These are phyloP conservation scores for Elsinoe australis DNA, from an alignment of 2,329 filamentous ascomycete genomes.

Conservation along the genomic window DNA sequence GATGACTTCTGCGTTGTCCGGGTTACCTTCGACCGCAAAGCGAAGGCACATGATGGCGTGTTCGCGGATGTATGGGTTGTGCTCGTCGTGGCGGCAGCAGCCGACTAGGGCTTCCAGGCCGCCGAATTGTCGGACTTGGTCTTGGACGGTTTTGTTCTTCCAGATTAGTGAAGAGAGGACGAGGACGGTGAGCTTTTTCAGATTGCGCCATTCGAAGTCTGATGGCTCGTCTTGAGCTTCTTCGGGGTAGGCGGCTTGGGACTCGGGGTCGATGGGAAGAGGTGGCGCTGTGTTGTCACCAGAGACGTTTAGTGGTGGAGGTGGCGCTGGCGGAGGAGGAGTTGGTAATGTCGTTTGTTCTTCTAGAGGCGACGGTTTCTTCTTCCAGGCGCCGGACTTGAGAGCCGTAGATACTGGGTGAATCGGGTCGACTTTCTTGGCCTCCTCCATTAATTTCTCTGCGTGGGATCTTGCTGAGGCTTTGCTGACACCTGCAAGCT, in stretches of 20 bases:
- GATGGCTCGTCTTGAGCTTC: conserved; percentile 53
- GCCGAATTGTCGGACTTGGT: conserved; percentile 75
- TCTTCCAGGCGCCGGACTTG: neutral
- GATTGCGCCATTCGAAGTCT: conserved; percentile 66
- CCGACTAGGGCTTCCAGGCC: conserved; percentile 82
- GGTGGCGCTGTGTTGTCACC: conserved; percentile 6
- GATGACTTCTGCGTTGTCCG: conserved; percentile 64
- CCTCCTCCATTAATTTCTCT: conserved; percentile 7
- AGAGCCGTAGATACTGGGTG: conserved; percentile 10
- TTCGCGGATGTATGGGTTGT: conserved; percentile 91
- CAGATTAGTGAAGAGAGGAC: conserved; percentile 85
- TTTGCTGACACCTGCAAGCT: conserved; percentile 5
- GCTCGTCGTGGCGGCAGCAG: conserved; percentile 83
- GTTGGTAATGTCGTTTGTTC: neutral
- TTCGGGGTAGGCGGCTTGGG: conserved; percentile 35
- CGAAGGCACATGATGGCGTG: conserved; percentile 84
- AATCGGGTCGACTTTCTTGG: neutral
- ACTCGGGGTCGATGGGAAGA: conserved; percentile 32
- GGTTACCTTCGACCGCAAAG: conserved; percentile 59
- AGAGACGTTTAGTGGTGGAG: conserved; percentile 5
- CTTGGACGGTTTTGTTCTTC: conserved; percentile 76
- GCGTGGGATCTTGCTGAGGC: neutral
- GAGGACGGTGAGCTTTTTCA: conserved; percentile 87
- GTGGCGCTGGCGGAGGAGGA: conserved; percentile 11
- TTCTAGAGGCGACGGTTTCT: neutral